Evolutionary conservation across 192 early-diverging fungal species (phyloP).

Genomic region (Lunasporangiospora selenospora): DNA sequence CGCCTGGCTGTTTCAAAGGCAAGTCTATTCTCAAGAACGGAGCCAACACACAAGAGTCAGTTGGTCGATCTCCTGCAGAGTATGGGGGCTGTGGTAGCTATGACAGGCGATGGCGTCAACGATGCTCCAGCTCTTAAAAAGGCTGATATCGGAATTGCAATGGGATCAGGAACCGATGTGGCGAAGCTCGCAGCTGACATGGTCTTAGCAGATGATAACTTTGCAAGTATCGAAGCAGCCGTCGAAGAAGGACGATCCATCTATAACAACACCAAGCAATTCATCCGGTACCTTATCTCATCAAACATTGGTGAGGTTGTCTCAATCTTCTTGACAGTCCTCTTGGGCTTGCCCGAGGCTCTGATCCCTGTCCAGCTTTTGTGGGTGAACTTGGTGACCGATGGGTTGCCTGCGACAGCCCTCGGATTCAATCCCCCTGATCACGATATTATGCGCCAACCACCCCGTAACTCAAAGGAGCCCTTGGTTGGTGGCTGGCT

Average conservation of each 20-base stretch:
- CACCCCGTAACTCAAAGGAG: constrained; percentile 80
- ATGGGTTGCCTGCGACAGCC: constrained; percentile 93
- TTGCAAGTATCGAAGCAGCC: constrained; percentile 92
- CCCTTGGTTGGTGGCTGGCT: constrained; percentile 91
- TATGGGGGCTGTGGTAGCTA: constrained; percentile 81
- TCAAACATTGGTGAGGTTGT: constrained; percentile 98
- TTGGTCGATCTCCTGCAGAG: constrained; percentile 87
- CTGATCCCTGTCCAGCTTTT: constrained; percentile 94
- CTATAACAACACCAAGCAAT: constrained; percentile 98
- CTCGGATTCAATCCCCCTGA: constrained; percentile 96
- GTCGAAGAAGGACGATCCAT: constrained; percentile 96
- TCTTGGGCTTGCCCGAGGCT: constrained; percentile 93
- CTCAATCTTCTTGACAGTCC: constrained; percentile 92
- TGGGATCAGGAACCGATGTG: constrained; percentile 96
- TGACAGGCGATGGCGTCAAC: constrained; percentile 98
- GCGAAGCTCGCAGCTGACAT: constrained; percentile 96
- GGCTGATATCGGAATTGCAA: constrained; percentile 97
- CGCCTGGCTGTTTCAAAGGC: constrained; percentile 68
- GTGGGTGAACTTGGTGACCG: constrained; percentile 97
- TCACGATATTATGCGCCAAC: constrained; percentile 88
- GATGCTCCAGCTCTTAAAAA: constrained; percentile 94
- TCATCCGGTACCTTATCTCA: constrained; percentile 94
- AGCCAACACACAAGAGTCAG: constrained; percentile 91
- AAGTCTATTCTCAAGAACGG: constrained; percentile 87
- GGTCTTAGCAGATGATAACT: constrained; percentile 97